Evolutionary conservation across 2,329 filamentous ascomycete species (phyloP), one percentile per base, ranked within the genome.

Genomic region (Botrytis deweyae): DNA sequence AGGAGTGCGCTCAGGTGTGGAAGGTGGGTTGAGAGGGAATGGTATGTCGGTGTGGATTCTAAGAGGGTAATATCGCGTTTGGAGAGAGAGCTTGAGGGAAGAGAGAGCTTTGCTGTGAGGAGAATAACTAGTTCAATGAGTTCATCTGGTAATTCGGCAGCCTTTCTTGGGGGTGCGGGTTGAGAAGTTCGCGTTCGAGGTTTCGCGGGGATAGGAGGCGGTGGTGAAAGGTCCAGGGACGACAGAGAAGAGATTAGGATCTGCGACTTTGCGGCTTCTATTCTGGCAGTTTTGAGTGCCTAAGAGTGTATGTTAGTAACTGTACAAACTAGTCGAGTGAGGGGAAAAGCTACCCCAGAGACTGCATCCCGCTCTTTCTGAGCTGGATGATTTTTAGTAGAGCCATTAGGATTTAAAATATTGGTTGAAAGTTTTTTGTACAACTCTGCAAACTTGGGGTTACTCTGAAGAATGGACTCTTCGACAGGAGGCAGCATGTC

Each of bases 401-500:
- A 88, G 3, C 87, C 88, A 80, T 90, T 87, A 0, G 85, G 81
- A 76, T 89, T 88, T 8, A 91, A 84, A 40, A 90, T 80, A 2
- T 83, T 83, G 1, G 84, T 86, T 10, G 86, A 87, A 64, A 91
- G 83, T 20, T 84, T 87, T 25, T 82, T 83, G 80, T 91, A 88
- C 8, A 91, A 84, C 49, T 84, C 83, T n/a, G 87, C 86, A 77
- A 91, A 91, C 36, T 87, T 85, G 0, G 89, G 89, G 76, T 91
- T 91, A 74, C 83, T 84, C 70, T 85, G 81, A 1, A 91, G 80
- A 29, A 91, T 82, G 0, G 84, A 77, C 14, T 87, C 83, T 33
- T 91, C 88, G 14, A 91, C 81, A 0, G 88, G 88, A 0, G 89
- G 89, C 3, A 91, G 81, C 88, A 90, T 90, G 61, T 63, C 76